Evolutionary conservation across 2,329 filamentous ascomycete genomes (phyloP).

Genomic region (Diatrype stigma): DNA sequence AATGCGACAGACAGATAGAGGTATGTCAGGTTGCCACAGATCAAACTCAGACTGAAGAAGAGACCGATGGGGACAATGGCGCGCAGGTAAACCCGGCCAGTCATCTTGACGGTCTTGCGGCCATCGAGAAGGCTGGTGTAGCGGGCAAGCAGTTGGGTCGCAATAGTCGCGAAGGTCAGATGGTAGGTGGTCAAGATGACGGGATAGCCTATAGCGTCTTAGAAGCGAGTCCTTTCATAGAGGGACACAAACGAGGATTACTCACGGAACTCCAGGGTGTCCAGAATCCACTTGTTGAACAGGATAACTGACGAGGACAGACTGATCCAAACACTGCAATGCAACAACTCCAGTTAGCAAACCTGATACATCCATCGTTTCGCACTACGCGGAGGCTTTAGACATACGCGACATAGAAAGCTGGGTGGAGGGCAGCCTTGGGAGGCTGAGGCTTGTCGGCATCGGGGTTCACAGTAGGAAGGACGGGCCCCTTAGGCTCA

Average conservation of each 20-base stretch:
- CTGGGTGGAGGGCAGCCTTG: slow-evolving; percentile 67
- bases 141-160: slow-evolving; percentile 89
- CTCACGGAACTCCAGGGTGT: slow-evolving; percentile 79
- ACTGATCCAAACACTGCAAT: slow-evolving; percentile 77
- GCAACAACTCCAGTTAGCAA: slow-evolving; percentile 9
- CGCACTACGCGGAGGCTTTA: neutral
- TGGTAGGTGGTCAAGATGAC: slow-evolving; percentile 96
- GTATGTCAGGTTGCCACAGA: slow-evolving; percentile 94
- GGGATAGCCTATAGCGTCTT: slow-evolving; percentile 51
- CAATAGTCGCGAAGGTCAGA: slow-evolving; percentile 84
- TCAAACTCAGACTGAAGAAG: slow-evolving; percentile 94
- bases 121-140: slow-evolving; percentile 89
- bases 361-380: neutral
- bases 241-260: neutral
- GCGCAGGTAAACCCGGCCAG: slow-evolving; percentile 83
- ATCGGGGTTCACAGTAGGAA: slow-evolving; percentile 78
- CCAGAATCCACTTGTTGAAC: slow-evolving; percentile 98
- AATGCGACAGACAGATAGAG: slow-evolving; percentile 93
- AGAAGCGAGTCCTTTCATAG: slow-evolving; percentile 15
- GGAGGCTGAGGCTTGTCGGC: slow-evolving; percentile 65
- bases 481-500: slow-evolving; percentile 54
- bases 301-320: slow-evolving; percentile 93
- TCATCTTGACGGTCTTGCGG: slow-evolving; percentile 96
- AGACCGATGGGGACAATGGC: slow-evolving; percentile 92
- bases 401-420: slow-evolving; percentile 74